Base-by-base conservation (phyloP, 768 basidiomycete genomes). In the Trichaptum fuscoviolaceum region DNA sequence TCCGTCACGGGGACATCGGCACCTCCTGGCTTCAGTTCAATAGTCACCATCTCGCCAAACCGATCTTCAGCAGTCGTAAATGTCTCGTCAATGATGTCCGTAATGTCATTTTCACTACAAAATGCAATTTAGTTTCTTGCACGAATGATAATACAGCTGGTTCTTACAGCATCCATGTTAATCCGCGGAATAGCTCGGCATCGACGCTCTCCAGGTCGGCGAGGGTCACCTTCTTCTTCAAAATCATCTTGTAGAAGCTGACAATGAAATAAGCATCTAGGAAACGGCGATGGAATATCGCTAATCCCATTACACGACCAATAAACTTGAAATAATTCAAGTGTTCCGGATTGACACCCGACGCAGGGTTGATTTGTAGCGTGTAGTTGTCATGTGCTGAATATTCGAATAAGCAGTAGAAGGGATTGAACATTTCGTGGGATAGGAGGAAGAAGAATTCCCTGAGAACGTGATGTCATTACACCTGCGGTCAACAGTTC, bases 371-470 rank as follows among this genome's bases (percentile, higher is more conserved):
- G 74, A 92, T 90, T 76, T 91, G 89, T 3, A 92, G 82, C 0
- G 90, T 91, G 71, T 91, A 92, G 70, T 90, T 89, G 79, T 92
- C 91, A 71, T 87, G 87, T 3, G 89, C 82, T 0, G 90, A 91
- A 71, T 92, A 93, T 73, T 92, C 88, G 71, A 92, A 92, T 36
- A 92, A 76, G n/a, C 91, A 90, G 66, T 92, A 92, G 64, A 86
- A 88, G 24, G 91, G 90, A 72, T 92, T 87, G 78, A 93, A 92
- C 70, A 93, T 88, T 71, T 92, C 89, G 66, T 91, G 91, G 0
- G 90, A 92, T 61, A 93, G 80, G 2, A 92, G 78, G 84, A 93
- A 92, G 79, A 93, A 92, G 90, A 91, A 93, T 77, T 92, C 91
- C 75, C 91, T 92, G 67, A 24, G 52, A 20, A 12, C 42, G 58